A percentile compares a stretch with the other conserved stretches of the same genome.
These are phyloP conservation scores for Sordariomycetes sp. DNA, from an alignment of 2,329 filamentous ascomycete genomes.

Conservation along the genomic window DNA sequence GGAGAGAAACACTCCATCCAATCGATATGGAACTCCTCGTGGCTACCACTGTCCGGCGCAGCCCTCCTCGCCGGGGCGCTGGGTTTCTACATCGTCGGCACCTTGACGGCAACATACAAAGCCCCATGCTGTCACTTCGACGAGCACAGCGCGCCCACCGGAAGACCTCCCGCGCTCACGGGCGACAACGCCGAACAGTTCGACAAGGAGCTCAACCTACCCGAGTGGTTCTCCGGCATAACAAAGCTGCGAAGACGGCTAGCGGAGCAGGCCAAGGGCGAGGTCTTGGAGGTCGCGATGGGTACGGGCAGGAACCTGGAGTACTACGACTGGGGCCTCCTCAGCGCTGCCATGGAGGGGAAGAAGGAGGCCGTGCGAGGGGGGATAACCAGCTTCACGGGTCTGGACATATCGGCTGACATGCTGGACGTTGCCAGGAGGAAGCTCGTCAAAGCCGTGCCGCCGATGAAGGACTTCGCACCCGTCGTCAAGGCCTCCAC, in stretches of 20 bases:
- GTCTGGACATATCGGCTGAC: constrained; percentile 49
- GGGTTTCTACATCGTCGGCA: constrained; percentile 36
- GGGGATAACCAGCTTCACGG: constrained; percentile 47
- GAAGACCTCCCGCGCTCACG: constrained; percentile 36
- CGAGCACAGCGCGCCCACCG: constrained; percentile 32
- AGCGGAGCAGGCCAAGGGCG: constrained; percentile 36
- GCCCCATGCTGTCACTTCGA: constrained; percentile 12
- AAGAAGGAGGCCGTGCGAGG: constrained; percentile 4
- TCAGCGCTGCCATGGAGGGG: constrained; percentile 15
- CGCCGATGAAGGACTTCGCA: constrained; percentile 21
- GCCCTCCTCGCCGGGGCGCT: constrained; percentile 34
- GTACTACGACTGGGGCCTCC: constrained; percentile 46
- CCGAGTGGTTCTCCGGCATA: constrained; percentile 49
- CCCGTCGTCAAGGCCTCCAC: constrained; percentile 21
- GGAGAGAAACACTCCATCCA: constrained; percentile 27
- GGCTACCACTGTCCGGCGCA: constrained; percentile 34
- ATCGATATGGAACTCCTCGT: constrained; percentile 26
- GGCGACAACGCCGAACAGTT: constrained; percentile 43
- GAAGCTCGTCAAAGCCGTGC: constrained; percentile 37
- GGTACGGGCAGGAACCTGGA: constrained; percentile 53
- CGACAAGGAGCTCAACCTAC: constrained; percentile 47
- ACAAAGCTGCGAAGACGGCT: constrained; percentile 38
- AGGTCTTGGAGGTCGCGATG: constrained; percentile 54
- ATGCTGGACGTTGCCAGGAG: constrained; percentile 50
- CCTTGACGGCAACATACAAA: constrained; percentile 24